Conservation (phyloP, 495 filamentous ascomycete species). For the Niebla homalea region DNA sequence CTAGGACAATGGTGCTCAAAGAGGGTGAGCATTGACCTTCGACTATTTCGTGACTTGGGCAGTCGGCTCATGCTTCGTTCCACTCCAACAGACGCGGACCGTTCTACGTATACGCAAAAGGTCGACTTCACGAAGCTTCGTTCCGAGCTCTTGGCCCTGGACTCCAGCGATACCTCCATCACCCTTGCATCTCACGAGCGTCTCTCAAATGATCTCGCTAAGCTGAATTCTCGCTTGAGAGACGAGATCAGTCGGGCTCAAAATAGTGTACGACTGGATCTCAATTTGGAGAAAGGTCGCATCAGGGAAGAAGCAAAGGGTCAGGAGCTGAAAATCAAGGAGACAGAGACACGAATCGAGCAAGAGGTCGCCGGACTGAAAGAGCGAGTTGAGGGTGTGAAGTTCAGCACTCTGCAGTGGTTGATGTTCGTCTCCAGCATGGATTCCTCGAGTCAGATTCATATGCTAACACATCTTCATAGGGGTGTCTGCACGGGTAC, state of each 20-base stretch:
- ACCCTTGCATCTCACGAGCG: constrained; percentile 86
- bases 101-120: constrained; percentile 90
- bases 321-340: constrained; percentile 96
- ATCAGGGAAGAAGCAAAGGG: constrained; percentile 94
- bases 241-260: constrained; percentile 93
- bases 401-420: constrained; percentile 97
- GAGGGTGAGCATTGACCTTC: constrained; percentile 42
- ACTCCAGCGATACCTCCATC: constrained; percentile 77
- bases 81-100: constrained; percentile 33
- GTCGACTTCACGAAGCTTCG: constrained; percentile 99
- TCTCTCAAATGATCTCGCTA: constrained; percentile 84
- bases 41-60: background rate
- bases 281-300: constrained; percentile 93
- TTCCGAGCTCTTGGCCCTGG: constrained; percentile 79
- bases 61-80: background rate
- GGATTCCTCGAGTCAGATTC: background rate
- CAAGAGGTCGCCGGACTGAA: constrained; percentile 86
- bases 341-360: constrained; percentile 97
- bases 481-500: constrained; percentile 89
- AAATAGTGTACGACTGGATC: constrained; percentile 75
- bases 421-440: constrained; percentile 47
- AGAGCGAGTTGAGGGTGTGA: constrained; percentile 90
- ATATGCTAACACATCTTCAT: constrained; percentile 1
- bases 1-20: constrained; percentile 95
- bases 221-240: constrained; percentile 72